Evolutionary conservation across 2,329 filamentous ascomycete species (phyloP), one percentile per base, ranked within the genome.

Genomic region (Arthrobotrys pseudoclavata): DNA sequence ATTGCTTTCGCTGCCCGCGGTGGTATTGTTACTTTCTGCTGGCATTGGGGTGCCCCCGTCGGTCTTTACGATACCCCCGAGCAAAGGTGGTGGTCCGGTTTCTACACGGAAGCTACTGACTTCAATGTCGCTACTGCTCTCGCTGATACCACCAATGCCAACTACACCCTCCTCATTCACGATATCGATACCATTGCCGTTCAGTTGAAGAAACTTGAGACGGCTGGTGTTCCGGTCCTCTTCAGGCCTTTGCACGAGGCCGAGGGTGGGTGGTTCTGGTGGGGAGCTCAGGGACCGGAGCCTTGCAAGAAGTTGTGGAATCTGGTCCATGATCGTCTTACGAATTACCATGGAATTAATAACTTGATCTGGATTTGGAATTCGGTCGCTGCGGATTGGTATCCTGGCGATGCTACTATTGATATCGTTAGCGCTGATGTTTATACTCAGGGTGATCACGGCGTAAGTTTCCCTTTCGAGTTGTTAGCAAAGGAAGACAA

Each of bases 291-390:
- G 77, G 85, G 86, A 0, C 82, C 86, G 1, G 86, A 84, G 80
- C 82, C 85, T 4, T 83, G 81, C 77, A 86, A 86, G 82, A 82
- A 85, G 80, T 82, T 87, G 3, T 87, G 82, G 68, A 79, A 80
- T 0, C 80, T 87, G 2, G 42, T 87, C 57, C 86, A 86, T 66
- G 83, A 86, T 48, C 83, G 86, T 0, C 80, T 86, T 34, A 86
- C 85, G 0, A 83, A 83, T 37, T 79, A 85, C 60, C 86, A 87
- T 79, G 79, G 80, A 1, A 79, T 87, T 20, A 84, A 86, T 79
- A 87, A 87, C 79, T 79, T 87, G 9, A 81, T 87, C 57, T 87
- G 86, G 86, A 82, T 86, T 6, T 87, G 86, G 86, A 87, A 87
- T 80, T 86, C 85, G 0, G 82, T 87, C 0, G 79, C 80, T 1